Evolutionary conservation across 176 grass and related monocot genomes (phyloP), one percentile per base, ranked within the genome.

Genomic region (Sorghum bicolor): DNA sequence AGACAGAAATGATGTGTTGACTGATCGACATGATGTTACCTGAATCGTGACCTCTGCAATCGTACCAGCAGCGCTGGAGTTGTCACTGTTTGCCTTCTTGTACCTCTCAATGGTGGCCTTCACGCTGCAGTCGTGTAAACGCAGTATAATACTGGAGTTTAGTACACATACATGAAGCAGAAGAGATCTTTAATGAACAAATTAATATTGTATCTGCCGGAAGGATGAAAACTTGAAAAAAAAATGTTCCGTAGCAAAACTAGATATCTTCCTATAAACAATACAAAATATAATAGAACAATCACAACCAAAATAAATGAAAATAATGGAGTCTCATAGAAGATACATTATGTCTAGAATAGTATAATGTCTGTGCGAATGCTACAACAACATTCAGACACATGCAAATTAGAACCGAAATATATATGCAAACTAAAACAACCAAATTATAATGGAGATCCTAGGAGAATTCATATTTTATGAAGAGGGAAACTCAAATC

Each of bases 41-140:
- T 95, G 93, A 75, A 89, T 89, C 61, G 80, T 93, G 78, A 85
- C 88, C 80, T 98, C 96, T 55, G 87, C 82, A 74, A 85, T 83
- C 38, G 87, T 85, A 84, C 88, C 88, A 74, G 89, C 41, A 31
- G 71, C 13, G 79, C 84, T 92, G 81, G 87, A 87, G 52, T 86
- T 92, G 74, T 90, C 93, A 55, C 77, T 95, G 20, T 67, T 92
- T 72, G 93, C 85, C 74, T 95, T 98, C 79, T 95, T 95, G 67
- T 98, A 98, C 83, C 91, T 95, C 57, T 98, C 93, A 74, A 95
- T 93, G 19, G 96, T 95, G 64, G 82, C 85, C 67, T 90, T 93
- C 64, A 98, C 91, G 76, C 96, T 98, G 91, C 73, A 90, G 29
- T 72, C 50, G n/a, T 50, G 47, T 43, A 83, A 44, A 73, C 11